Evolutionary conservation across 2,329 filamentous ascomycete species (phyloP).

Genomic region (Coniella lustricola): DNA sequence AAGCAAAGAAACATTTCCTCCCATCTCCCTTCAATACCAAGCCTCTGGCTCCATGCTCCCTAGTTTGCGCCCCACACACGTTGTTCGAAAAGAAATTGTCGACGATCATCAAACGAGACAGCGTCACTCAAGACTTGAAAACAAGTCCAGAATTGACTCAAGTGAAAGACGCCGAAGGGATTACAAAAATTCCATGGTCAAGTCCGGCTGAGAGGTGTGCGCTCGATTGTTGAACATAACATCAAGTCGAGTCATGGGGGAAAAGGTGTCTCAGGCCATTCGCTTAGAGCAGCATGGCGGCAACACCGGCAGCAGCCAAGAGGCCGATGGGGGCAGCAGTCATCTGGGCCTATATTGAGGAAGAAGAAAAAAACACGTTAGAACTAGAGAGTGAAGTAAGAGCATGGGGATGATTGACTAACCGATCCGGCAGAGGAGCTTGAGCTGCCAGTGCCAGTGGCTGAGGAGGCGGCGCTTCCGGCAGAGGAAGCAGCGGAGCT

Average conservation of each 20-base stretch:
- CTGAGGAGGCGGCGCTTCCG: conserved; percentile 6
- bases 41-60: background rate
- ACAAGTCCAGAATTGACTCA: conserved; percentile 4
- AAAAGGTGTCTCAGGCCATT: background rate
- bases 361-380: conserved; percentile 1
- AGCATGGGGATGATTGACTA: conserved; percentile 18
- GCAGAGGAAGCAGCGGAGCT: conserved; percentile 18
- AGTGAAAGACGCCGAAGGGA: conserved; percentile 8
- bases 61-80: background rate
- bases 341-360: conserved; percentile 26
- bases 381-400: no score
- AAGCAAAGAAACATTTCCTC: conserved; percentile 12
- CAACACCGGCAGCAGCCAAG: conserved; percentile 42
- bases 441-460: conserved; percentile 15
- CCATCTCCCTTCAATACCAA: conserved; percentile 1
- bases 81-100: conserved; percentile 1
- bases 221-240: background rate
- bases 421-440: conserved; percentile 21
- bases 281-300: conserved; percentile 40
- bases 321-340: conserved; percentile 40
- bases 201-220: conserved; percentile 8
- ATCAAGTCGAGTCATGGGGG: background rate
- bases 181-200: conserved; percentile 3
- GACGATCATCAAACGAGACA: conserved; percentile 7
- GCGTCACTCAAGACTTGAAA: background rate